Evolutionary conservation across 805 yeast genomes (phyloP), one percentile per base, ranked within the genome.

Genomic region (Millerozyma miso): DNA sequence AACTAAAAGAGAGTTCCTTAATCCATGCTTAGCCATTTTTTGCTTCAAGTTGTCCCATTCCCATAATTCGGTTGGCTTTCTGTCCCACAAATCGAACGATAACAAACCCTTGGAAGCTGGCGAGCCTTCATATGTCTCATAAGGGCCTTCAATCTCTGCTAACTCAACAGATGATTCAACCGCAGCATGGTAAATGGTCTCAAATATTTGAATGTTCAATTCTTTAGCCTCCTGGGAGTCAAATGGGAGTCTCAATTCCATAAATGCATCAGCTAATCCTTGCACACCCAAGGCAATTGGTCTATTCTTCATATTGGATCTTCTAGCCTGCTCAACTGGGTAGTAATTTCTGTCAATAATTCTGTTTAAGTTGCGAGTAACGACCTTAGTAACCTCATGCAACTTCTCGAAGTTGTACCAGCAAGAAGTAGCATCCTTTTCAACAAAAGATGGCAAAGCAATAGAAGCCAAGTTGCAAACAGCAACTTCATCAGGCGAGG

Each of bases 211-310:
- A 48, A 74, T 75, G 56, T 78, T 78, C 54, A 78, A 69, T 51
- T 73, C 74, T 52, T 71, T 69, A 16, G 83, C 82, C 52, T 74
- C 79, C 52, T 66, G 73, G 26, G 81, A 76, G 57, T 77, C 83
- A 53, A 78, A 78, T 35, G 82, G 80, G 49, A 77, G 55, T 60
- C 83, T 68, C 56, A 77, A 65, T 45, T 67, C 67, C 77, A 76
- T 74, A 55, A 78, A 78, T 3, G 79, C 62, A 55, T 78, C 83
- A 29, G 83, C 82, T 40, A 78, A 68, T 53, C 83, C 83, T 62
- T 78, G 83, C 39, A 78, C 83, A 61, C 83, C 83, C 45, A 78
- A 65, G 33, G 83, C 83, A 60, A 78, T 76, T 20, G 83, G 83
- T 63, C 83, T 72, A 55, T 78, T 73, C 57, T 76, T 73, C 73